Evolutionary conservation across 108 stramenopile genomes (phyloP).

Genomic region (Pelagomonas calceolata): DNA sequence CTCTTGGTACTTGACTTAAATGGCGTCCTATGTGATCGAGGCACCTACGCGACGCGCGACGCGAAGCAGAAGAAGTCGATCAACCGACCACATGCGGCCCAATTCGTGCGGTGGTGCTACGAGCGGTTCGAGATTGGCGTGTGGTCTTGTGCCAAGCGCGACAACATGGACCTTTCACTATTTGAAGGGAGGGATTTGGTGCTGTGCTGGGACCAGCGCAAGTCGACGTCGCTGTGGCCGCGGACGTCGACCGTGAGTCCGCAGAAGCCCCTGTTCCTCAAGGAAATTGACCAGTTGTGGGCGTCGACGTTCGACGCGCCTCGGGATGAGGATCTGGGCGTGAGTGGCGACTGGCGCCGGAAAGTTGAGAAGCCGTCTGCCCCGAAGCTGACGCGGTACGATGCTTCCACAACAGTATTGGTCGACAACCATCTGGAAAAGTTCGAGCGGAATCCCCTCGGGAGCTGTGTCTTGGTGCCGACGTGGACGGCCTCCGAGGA

Average conservation of each 20-base stretch:
- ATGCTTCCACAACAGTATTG: constrained; percentile 3
- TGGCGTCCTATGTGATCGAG: constrained; percentile 12
- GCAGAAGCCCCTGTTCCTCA: constrained; percentile 21
- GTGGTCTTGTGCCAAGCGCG: constrained; percentile 11
- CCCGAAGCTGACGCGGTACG: not conserved
- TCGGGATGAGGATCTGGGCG: not conserved
- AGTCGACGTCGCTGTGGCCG: constrained; percentile 15
- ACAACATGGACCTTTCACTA: constrained; percentile 16
- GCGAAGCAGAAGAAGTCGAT: not conserved
- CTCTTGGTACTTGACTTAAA: constrained; percentile 18
- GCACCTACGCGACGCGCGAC: not conserved
- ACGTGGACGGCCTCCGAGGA: not conserved
- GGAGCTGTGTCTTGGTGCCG: constrained; percentile 11
- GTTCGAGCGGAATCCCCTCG: constrained; percentile 19
- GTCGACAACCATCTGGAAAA: constrained; percentile 23
- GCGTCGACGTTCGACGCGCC: not conserved
- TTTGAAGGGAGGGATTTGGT: constrained; percentile 3
- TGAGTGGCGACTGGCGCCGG: not conserved
- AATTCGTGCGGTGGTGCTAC: constrained; percentile 15
- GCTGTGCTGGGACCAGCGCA: constrained; percentile 1
- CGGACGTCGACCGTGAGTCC: constrained; percentile 6
- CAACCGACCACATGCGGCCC: constrained; percentile 5
- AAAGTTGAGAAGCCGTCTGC: not conserved
- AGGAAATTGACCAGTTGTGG: constrained; percentile 12
- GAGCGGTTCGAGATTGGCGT: constrained; percentile 15